Conservation (phyloP, 257 asterid genomes). For the Osmanthus fragrans region DNA sequence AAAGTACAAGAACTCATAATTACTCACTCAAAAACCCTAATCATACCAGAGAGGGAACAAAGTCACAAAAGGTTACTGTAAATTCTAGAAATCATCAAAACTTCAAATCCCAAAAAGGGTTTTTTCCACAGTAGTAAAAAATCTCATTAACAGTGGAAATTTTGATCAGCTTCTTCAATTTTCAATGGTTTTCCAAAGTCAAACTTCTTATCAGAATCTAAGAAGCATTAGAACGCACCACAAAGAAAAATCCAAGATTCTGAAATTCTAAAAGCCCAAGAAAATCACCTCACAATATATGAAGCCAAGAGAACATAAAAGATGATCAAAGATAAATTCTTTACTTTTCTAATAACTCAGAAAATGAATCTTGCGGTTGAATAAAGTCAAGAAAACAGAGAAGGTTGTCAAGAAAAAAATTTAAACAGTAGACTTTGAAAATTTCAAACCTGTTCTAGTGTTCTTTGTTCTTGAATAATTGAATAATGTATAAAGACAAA, state of each 20-base stretch:
- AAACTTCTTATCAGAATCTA: constrained; percentile 32
- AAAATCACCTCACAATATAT: constrained; percentile 20
- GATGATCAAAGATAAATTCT: background rate
- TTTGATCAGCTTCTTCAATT: constrained; percentile 27
- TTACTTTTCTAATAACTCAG: background rate
- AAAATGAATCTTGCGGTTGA: constrained; percentile 23
- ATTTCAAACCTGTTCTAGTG: background rate
- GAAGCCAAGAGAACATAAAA: constrained; percentile 13
- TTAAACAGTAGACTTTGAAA: constrained; percentile 24
- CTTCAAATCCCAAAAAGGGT: constrained; percentile 29
- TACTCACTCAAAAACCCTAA: constrained; percentile 53
- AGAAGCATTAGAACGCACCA: constrained; percentile 19
- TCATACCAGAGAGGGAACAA: constrained; percentile 29
- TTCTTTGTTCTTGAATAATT: background rate
- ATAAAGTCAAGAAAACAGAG: constrained; percentile 20
- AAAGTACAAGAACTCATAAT: constrained; percentile 28
- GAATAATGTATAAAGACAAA: background rate
- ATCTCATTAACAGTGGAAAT: constrained; percentile 2
- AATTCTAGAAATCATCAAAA: constrained; percentile 32
- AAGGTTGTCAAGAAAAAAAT: background rate
- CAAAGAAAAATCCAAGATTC: constrained; percentile 29
- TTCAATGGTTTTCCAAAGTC: constrained; percentile 21
- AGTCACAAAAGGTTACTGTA: constrained; percentile 15
- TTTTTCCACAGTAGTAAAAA: background rate
- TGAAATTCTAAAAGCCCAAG: constrained; percentile 21